phyloP scores from a whole-genome alignment of 768 basidiomycete genomes.

The Tylopilus vinaceipallidus region DNA sequence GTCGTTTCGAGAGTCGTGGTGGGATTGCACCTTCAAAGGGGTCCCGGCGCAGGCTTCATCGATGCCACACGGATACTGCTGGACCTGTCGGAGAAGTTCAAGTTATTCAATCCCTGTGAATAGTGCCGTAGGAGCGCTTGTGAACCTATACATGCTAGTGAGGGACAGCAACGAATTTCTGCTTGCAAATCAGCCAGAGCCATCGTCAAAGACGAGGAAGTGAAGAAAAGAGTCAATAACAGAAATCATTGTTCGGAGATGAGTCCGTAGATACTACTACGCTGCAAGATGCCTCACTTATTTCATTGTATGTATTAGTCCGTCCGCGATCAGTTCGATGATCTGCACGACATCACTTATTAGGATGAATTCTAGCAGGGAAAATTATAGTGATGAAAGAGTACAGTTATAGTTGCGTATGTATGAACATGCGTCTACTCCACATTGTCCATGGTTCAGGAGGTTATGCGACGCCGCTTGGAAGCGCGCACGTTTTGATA shows the following conservation, averaged over 20 bases:
- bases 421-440: conserved; percentile 22
- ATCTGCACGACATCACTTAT: conserved; percentile 25
- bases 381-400: conserved; percentile 26
- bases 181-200: background rate
- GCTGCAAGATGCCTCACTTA: no score
- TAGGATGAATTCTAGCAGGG: conserved; percentile 29
- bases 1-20: background rate
- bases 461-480: conserved; percentile 31
- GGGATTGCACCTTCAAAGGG: background rate
- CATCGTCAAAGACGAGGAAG: background rate
- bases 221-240: no score
- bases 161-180: background rate
- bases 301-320: no score
- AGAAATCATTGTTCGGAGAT: background rate
- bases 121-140: background rate
- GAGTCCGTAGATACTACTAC: no score
- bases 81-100: conserved; percentile 1
- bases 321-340: no score
- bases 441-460: conserved; percentile 20
- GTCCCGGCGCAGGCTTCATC: conserved; percentile 3
- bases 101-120: conserved; percentile 7
- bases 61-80: background rate
- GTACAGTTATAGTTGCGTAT: conserved; percentile 27
- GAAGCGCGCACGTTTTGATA: conserved; percentile 29
- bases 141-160: conserved; percentile 3